Base-by-base conservation (phyloP, 768 basidiomycete species). In the Coprinopsis strossmayeri region DNA sequence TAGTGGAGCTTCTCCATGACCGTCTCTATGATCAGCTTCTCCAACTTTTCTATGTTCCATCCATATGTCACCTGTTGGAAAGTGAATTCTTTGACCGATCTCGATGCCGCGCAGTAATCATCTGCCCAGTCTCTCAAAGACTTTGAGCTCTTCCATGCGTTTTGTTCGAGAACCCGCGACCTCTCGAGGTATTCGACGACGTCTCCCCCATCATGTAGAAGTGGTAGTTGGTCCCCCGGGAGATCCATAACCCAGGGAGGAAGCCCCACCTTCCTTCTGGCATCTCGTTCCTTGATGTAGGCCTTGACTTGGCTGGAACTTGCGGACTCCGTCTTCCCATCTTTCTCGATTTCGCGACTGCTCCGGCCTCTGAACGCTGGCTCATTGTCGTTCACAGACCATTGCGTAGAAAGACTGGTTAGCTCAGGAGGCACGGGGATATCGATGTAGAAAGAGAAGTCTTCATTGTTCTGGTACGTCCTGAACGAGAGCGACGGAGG, bases 51-150 rank as follows among this genome's bases (percentile, higher is more conserved):
- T n/a, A 45, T 5, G 20, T 45, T 20, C 43, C 43, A 45, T 3
- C 43, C 43, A 18, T 45, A 45, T 4, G 20, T n/a, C 11, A 28
- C 43, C 20, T 45, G 43, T 23, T 45, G 43, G 43, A 45, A 45
- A 11, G 28, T 20, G 18, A 45, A 45, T 20, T 45, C 43, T 20
- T 32, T 45, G 25, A n/a, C 5, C 5, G 40, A 42, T 12, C 15
- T 28, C 27, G 43, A 18, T 4, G 25, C n/a, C 23, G 74, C 71
- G 49, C 87, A 88, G 58, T 87, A 91, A 48, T 84, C 81, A 53
- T 90, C 86, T 5, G 87, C 87, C 89, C 89, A 91, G 49, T 83
- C 72, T 34, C 84, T 69, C 35, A 89, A 60, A 0, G 81, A 74
- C 64, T 75, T 77, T 12, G 80, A 79, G 1, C 80, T 82, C 52